These are phyloP conservation scores for Sugiyamaella valdiviana DNA, from an alignment of 805 yeast genomes.

Conservation along the genomic window DNA sequence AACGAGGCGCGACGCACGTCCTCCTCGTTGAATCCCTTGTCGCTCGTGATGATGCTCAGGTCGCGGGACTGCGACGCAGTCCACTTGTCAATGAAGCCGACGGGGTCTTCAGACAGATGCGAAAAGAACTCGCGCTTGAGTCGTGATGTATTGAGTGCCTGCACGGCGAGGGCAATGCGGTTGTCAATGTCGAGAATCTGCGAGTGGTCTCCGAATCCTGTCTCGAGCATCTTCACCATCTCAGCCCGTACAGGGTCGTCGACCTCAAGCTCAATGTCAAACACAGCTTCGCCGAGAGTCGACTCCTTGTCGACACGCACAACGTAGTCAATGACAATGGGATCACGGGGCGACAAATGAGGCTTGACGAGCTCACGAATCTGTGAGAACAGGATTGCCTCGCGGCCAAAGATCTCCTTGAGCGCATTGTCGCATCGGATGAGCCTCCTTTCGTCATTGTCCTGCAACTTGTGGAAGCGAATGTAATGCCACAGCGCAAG, in stretches of 20 bases:
- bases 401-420: constrained; percentile 41
- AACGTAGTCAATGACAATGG: constrained; percentile 68
- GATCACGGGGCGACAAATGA: constrained; percentile 70
- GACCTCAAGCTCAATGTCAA: constrained; percentile 64
- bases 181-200: constrained; percentile 40
- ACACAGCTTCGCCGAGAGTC: constrained; percentile 66
- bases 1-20: constrained; percentile 76
- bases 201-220: constrained; percentile 37
- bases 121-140: constrained; percentile 74
- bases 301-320: constrained; percentile 71
- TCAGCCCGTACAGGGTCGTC: constrained; percentile 35
- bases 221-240: constrained; percentile 34
- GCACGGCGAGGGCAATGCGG: constrained; percentile 42
- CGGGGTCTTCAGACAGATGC: constrained; percentile 71
- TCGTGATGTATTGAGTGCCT: constrained; percentile 45
- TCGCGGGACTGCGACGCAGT: constrained; percentile 76
- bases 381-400: constrained; percentile 58
- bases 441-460: constrained; percentile 48
- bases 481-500: constrained; percentile 73
- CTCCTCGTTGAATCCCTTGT: constrained; percentile 86
- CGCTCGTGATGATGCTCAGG: constrained; percentile 79
- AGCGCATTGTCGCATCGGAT: constrained; percentile 47
- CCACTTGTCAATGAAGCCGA: constrained; percentile 65
- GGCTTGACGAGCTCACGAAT: constrained; percentile 61
- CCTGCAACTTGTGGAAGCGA: constrained; percentile 58